Evolutionary conservation across 176 grass and related monocot genomes (phyloP).

Genomic region (Oryza meyeriana): DNA sequence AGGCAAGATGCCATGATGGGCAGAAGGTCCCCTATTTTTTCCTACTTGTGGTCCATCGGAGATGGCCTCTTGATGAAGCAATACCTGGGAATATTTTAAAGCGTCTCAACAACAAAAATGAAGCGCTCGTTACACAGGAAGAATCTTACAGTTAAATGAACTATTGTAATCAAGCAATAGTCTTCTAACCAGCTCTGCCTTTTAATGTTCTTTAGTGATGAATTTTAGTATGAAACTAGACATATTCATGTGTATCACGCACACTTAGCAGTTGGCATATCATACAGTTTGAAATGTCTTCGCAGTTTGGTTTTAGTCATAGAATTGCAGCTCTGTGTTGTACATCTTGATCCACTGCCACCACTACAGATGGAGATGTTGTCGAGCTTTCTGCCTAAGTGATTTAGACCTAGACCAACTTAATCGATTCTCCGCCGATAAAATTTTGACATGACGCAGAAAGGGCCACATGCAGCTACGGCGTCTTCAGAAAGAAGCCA

Average conservation of each 20-base stretch:
- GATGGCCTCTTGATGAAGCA: slow-evolving; percentile 44
- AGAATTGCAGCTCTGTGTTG: neutral
- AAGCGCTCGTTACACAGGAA: neutral
- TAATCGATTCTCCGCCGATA: neutral
- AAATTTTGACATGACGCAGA: slow-evolving; percentile 22
- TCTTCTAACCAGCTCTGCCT: neutral
- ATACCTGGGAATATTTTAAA: slow-evolving; percentile 32
- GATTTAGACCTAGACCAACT: slow-evolving; percentile 30
- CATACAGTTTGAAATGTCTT: neutral
- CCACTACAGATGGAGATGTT: slow-evolving; percentile 14
- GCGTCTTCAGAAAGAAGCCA: slow-evolving; percentile 1
- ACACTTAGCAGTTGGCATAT: neutral
- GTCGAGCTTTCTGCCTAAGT: slow-evolving; percentile 29
- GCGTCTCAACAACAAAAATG: slow-evolving; percentile 17
- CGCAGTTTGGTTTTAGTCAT: neutral
- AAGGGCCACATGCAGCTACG: neutral
- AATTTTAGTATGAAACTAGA: neutral
- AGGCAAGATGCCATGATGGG: slow-evolving; percentile 46
- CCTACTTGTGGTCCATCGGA: slow-evolving; percentile 39
- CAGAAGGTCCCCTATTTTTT: slow-evolving; percentile 26
- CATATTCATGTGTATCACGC: neutral
- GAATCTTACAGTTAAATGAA: neutral
- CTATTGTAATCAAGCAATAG: neutral
- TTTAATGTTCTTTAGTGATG: neutral
- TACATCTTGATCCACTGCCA: slow-evolving; percentile 15